phyloP scores from a whole-genome alignment of 1,284 basidiomycete species.

The Afroboletus lepidellus region DNA sequence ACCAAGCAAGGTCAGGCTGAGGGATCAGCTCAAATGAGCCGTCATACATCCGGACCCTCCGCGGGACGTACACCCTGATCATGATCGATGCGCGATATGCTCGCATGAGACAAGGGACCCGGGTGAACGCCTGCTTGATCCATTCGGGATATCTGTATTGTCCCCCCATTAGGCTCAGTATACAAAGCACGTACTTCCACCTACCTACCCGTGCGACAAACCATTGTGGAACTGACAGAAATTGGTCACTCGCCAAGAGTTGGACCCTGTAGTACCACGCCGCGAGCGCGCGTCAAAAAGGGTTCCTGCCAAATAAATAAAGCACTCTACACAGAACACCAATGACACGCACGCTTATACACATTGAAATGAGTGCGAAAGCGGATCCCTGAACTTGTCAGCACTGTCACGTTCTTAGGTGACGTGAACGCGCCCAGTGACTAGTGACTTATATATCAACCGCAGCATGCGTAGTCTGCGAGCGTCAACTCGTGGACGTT shows the following conservation, averaged over 20 bases:
- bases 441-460: constrained; percentile 38
- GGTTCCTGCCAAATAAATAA: constrained; percentile 9
- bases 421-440: constrained; percentile 46
- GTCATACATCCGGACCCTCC: background rate
- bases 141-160: background rate
- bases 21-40: background rate
- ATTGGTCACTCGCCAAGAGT: constrained; percentile 50
- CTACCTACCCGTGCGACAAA: constrained; percentile 34
- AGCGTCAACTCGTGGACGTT: constrained; percentile 36
- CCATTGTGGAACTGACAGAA: constrained; percentile 55
- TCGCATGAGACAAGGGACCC: background rate
- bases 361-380: constrained; percentile 51
- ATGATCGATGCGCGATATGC: background rate
- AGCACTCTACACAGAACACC: constrained; percentile 52
- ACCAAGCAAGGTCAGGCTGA: background rate
- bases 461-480: constrained; percentile 17
- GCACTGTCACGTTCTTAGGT: constrained; percentile 44
- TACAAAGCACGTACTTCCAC: constrained; percentile 12
- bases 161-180: background rate
- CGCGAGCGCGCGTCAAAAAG: constrained; percentile 12
- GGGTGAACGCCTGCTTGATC: constrained; percentile 3
- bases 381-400: constrained; percentile 5
- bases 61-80: background rate
- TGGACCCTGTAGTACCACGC: constrained; percentile 44
- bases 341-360: constrained; percentile 38